Percentiles rank a stretch among this genome's conserved stretches.
Evolutionary conservation across 129 eudicot species (phyloP).

Genomic region (Artemisia annua): DNA sequence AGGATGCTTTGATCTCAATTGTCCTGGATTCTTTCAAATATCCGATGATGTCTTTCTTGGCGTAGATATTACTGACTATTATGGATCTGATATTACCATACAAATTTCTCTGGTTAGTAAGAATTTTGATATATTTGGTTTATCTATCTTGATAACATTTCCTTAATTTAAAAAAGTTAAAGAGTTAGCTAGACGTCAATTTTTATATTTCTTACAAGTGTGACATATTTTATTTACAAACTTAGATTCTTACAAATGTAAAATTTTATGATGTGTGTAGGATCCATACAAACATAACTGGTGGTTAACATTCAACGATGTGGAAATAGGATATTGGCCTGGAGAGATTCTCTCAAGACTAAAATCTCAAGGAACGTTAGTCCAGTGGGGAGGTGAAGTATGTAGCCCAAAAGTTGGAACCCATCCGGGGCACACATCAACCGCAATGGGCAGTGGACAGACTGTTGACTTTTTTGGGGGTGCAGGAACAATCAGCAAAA

Average conservation of each 20-base stretch:
- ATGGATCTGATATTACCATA: slow-evolving; percentile 24
- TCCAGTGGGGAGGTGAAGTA: slow-evolving; percentile 41
- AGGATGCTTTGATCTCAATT: slow-evolving; percentile 76
- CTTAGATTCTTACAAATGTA: not conserved
- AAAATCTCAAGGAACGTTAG: slow-evolving; percentile 16
- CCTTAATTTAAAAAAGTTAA: not conserved
- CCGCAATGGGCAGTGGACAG: slow-evolving; percentile 22
- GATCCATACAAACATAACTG: slow-evolving; percentile 26
- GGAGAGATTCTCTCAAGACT: slow-evolving; percentile 4
- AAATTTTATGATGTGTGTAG: slow-evolving; percentile 3
- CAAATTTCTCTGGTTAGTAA: slow-evolving; percentile 33
- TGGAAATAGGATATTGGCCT: slow-evolving; percentile 35
- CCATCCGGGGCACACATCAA: slow-evolving; percentile 21
- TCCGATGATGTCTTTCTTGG: slow-evolving; percentile 25
- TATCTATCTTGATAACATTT: not conserved
- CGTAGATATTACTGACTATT: slow-evolving; percentile 12
- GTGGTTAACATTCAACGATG: slow-evolving; percentile 19
- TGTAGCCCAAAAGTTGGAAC: slow-evolving; percentile 29
- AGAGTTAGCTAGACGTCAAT: not conserved
- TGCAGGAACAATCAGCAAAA: no score
- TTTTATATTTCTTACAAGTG: not conserved
- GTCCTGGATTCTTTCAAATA: slow-evolving; percentile 78
- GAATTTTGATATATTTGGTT: not conserved
- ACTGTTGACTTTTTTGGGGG: no score
- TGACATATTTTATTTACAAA: not conserved